Evolutionary conservation across 2,329 filamentous ascomycete species (phyloP).

Genomic region (Xylaria sp.): DNA sequence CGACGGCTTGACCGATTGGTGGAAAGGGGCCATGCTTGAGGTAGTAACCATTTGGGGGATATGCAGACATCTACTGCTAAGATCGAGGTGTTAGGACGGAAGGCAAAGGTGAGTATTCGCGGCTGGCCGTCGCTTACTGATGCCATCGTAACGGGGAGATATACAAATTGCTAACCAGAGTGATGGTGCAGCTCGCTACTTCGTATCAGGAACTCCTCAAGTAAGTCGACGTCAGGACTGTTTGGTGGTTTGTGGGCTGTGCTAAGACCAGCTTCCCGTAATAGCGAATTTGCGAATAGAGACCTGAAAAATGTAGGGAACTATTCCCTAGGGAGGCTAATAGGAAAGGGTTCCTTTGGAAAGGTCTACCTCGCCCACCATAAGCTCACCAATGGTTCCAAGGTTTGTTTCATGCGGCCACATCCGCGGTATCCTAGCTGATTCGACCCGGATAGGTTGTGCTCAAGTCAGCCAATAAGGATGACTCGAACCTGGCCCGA

Average conservation of each 20-base stretch:
- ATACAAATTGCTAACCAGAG: slow-evolving; percentile 17
- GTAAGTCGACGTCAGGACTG: slow-evolving; percentile 58
- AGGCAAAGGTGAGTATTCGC: slow-evolving; percentile 41
- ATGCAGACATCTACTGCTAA: slow-evolving; percentile 51
- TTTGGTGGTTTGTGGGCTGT: slow-evolving; percentile 8
- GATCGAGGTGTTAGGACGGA: slow-evolving; percentile 51
- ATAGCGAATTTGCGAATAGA: slow-evolving; percentile 89
- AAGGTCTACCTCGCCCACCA: slow-evolving; percentile 97
- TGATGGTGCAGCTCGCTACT: slow-evolving; percentile 75
- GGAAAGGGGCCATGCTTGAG: slow-evolving; percentile 33
- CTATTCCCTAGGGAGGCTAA: slow-evolving; percentile 87
- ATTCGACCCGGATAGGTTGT: slow-evolving; percentile 70
- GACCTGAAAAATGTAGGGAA: slow-evolving; percentile 94
- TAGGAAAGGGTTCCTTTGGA: slow-evolving; percentile 97
- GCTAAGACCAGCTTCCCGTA: slow-evolving; percentile 14
- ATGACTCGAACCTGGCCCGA: slow-evolving; percentile 91
- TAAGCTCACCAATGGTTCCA: slow-evolving; percentile 98
- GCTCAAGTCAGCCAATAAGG: slow-evolving; percentile 95
- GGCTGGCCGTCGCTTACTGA: background rate
- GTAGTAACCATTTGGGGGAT: slow-evolving; percentile 33
- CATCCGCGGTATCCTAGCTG: slow-evolving; percentile 18
- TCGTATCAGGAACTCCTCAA: slow-evolving; percentile 96
- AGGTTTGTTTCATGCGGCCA: slow-evolving; percentile 61
- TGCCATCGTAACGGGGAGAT: too few species aligned
- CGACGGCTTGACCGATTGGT: slow-evolving; percentile 14